Conservation (phyloP, 768 basidiomycete species). For the Daedalea quercina region DNA sequence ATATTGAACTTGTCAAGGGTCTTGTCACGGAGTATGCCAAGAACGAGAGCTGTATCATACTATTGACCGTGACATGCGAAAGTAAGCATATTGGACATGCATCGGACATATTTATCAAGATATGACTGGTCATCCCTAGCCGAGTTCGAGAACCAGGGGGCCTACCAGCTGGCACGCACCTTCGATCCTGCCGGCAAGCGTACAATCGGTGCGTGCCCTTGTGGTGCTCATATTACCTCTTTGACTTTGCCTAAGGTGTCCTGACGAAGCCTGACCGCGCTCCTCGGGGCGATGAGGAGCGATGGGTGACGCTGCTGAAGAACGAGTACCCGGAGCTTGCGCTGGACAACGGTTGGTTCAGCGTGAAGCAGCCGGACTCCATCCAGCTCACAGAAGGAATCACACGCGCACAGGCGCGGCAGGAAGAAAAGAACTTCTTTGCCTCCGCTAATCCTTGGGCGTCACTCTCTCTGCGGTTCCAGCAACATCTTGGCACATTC, state of each 20-base stretch:
- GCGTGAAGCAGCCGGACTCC: conserved; percentile 38
- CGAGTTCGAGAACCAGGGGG: conserved; percentile 75
- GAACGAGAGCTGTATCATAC: conserved; percentile 48
- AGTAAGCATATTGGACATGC: conserved; percentile 31
- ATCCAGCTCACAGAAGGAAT: conserved; percentile 42
- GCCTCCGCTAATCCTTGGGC: conserved; percentile 44
- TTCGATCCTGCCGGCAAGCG: conserved; percentile 54
- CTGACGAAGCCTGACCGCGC: conserved; percentile 72
- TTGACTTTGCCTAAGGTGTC: conserved; percentile 39
- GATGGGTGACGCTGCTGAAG: conserved; percentile 50
- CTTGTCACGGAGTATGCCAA: conserved; percentile 53
- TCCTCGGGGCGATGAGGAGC: conserved; percentile 41
- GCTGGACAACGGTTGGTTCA: conserved; percentile 52
- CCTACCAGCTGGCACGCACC: conserved; percentile 51
- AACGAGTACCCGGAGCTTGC: conserved; percentile 30
- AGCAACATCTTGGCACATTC: conserved; percentile 46
- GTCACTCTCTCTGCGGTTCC: conserved; percentile 40
- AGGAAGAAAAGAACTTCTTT: conserved; percentile 54
- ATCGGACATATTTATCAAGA: not conserved
- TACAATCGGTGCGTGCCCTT: conserved; percentile 52
- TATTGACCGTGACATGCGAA: conserved; percentile 57
- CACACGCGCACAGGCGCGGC: conserved; percentile 54
- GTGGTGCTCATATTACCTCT: not conserved
- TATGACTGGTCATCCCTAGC: conserved; percentile 36
- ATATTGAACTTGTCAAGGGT: conserved; percentile 54